Evolutionary conservation across 805 yeast genomes (phyloP), one percentile per base, ranked within the genome.

Genomic region (Hanseniaspora hatyaiensis): DNA sequence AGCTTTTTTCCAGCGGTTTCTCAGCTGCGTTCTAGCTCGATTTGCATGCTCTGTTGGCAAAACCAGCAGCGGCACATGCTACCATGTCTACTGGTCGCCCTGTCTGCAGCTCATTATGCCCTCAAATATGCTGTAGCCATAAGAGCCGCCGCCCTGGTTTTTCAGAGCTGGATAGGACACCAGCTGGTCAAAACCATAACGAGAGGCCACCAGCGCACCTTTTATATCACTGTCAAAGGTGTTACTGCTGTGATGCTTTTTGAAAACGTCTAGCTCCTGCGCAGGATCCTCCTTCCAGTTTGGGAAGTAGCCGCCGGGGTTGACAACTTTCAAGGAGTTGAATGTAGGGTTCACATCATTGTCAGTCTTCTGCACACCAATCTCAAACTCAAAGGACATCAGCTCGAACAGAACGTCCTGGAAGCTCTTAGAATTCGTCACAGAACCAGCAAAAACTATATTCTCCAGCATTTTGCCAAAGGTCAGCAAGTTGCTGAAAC

Each of bases 161-260:
- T 16, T 40, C 2, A 15, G 18, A 3, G 15, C 20, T 11, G 49
- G 42, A 15, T 30, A 45, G 2, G 49, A 37, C n/a, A 45, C 12
- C 20, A 45, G 24, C 20, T 45, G 42, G n/a, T 39, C 40, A 24
- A 45, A 45, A 4, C 42, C 49, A 28, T 34, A 31, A 30, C 49
- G 29, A 4, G 49, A 37, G 6, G 40, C 49, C 9, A 45, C 37
- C 12, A 45, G 20, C 11, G 49, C 49, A 15, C 49, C 49, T 38
- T 45, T 45, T 15, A 45, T 29, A 5, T 45, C 49, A 34, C 49
- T 45, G 18, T 45, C 49, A 45, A 30, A 45, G 13, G 49, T 45
- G 31, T 45, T 45, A 8, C 15, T 24, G 18, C 28, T 45, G 18
- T 36, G 15, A 9, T 30, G 40, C 12, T 31, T 45, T 16, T 26